These are phyloP conservation scores for Mucor indicus DNA, from an alignment of 371 early-diverging fungal species.

Conservation along the genomic window DNA sequence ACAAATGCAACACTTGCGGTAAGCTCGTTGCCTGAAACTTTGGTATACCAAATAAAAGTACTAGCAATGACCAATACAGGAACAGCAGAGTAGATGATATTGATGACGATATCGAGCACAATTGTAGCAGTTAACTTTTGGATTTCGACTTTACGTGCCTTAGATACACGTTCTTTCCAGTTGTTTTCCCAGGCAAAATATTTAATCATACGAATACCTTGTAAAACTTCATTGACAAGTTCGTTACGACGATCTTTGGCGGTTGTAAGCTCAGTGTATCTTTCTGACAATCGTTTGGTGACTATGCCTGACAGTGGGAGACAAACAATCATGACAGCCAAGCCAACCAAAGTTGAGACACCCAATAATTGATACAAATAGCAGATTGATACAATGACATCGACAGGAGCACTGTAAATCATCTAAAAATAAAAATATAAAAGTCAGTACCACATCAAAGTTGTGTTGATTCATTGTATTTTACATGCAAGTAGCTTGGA, in stretches of 20 bases:
- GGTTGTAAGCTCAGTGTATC: constrained; percentile 13
- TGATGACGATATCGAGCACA: constrained; percentile 37
- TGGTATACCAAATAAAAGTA: constrained; percentile 60
- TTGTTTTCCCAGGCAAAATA: constrained; percentile 68
- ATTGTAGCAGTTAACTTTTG: constrained; percentile 37
- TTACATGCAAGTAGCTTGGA: constrained; percentile 40
- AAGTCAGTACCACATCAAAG: too few species aligned
- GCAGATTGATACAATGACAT: constrained; percentile 41
- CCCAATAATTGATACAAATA: constrained; percentile 56
- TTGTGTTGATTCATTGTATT: too few species aligned
- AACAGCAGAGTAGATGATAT: constrained; percentile 38
- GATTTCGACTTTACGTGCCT: constrained; percentile 54
- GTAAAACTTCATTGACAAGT: constrained; percentile 55
- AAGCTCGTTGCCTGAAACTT: constrained; percentile 45
- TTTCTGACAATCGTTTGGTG: constrained; percentile 22
- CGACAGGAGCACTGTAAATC: constrained; percentile 52
- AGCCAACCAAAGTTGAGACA: constrained; percentile 44
- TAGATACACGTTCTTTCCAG: constrained; percentile 48
- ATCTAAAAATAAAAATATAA: constrained; percentile 7
- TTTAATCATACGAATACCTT: constrained; percentile 69
- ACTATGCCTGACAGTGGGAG: constrained; percentile 59
- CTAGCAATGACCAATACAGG: constrained; percentile 56
- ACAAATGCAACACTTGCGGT: constrained; percentile 58
- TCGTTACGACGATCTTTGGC: constrained; percentile 47
- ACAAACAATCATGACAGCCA: constrained; percentile 46